Percentiles rank a stretch among this genome's conserved stretches.
Conservation (phyloP, 1,284 basidiomycete genomes). For the Pyrrhoderma lamaoense region DNA sequence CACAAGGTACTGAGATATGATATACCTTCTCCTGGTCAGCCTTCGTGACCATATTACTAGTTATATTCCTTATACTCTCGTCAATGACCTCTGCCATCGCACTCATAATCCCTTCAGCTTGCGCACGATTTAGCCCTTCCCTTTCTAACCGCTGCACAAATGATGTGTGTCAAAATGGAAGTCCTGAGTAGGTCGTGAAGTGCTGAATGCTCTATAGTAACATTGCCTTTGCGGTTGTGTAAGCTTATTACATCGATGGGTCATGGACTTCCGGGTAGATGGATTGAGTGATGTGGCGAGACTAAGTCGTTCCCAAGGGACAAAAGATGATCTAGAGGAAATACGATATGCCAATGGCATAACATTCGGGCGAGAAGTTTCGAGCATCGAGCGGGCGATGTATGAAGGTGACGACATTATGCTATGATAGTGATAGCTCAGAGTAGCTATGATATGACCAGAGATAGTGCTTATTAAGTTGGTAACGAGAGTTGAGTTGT, state of each 20-base stretch:
- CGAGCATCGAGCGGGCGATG: too few relatives aligned
- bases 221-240: background rate
- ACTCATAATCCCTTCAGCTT: constrained; percentile 92
- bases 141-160: constrained; percentile 85
- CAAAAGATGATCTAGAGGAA: too few relatives aligned
- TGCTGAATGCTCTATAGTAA: constrained; percentile 3
- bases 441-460: too few relatives aligned
- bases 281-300: background rate
- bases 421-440: too few relatives aligned
- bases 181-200: constrained; percentile 21
- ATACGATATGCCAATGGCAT: too few relatives aligned
- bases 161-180: constrained; percentile 94
- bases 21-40: constrained; percentile 85
- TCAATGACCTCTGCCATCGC: constrained; percentile 94
- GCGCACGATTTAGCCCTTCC: constrained; percentile 80
- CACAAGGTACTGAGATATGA: background rate
- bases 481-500: too few relatives aligned
- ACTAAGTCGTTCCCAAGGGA: too few relatives aligned
- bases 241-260: background rate
- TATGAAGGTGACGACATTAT: too few relatives aligned
- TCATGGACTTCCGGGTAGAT: background rate
- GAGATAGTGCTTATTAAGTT: too few relatives aligned
- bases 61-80: constrained; percentile 91
- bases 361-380: too few relatives aligned
- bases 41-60: constrained; percentile 88